A percentile compares a stretch with the other conserved stretches of the same genome.
These are phyloP conservation scores for Apiospora pterosperma DNA, from an alignment of 2,329 filamentous ascomycete genomes.

Conservation along the genomic window DNA sequence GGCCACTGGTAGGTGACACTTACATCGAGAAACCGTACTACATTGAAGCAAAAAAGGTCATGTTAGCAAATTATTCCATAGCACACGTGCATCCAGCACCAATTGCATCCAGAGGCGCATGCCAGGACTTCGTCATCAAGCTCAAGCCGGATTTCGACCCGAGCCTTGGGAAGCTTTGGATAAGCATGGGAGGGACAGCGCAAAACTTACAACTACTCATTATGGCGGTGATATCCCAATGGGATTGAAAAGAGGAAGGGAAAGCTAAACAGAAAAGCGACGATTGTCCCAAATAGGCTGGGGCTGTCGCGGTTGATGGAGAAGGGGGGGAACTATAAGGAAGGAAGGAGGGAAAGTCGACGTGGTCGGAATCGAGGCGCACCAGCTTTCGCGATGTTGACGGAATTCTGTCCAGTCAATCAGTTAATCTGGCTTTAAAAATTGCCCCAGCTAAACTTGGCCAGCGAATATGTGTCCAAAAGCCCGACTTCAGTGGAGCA, in stretches of 20 bases:
- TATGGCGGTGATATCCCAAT: conserved; percentile 17
- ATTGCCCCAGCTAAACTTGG: conserved; percentile 2
- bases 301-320: conserved; percentile 9
- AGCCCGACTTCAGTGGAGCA: neutral
- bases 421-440: conserved; percentile 7
- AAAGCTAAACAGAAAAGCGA: conserved; percentile 16
- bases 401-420: neutral
- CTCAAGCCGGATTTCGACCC: neutral
- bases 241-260: conserved; percentile 13
- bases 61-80: conserved; percentile 6
- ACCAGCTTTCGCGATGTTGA: conserved; percentile 4
- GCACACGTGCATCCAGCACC: neutral
- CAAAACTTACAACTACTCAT: conserved; percentile 35
- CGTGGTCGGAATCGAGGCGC: conserved; percentile 9
- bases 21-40: conserved; percentile 94
- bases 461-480: conserved; percentile 6
- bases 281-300: conserved; percentile 1
- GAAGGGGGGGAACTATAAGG: conserved; percentile 13
- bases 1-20: neutral
- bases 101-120: neutral
- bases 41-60: conserved; percentile 18
- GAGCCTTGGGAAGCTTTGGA: neutral
- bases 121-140: neutral
- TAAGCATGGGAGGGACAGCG: neutral
- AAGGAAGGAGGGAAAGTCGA: conserved; percentile 5